Percentiles rank a stretch among this genome's conserved stretches.
Conservation (phyloP, 306 rosid genomes). For the Inga leiocalycina region DNA sequence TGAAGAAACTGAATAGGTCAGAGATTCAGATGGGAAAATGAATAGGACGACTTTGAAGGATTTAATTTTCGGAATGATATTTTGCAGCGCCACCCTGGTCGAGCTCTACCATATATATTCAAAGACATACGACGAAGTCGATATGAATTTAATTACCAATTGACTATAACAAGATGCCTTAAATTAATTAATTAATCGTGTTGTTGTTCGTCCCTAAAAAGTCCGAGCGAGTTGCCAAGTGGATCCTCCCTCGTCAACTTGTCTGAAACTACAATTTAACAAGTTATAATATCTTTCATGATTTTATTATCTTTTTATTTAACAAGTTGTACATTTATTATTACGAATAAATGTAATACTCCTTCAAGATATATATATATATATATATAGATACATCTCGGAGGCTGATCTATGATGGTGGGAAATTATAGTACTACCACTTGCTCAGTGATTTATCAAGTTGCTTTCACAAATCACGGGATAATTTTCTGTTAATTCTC, state of each 20-base stretch:
- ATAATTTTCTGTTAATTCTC: not conserved
- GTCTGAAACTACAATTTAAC: not conserved
- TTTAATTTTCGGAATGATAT: too few relatives aligned
- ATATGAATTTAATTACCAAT: not conserved
- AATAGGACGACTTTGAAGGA: too few relatives aligned
- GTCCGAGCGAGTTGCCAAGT: not conserved
- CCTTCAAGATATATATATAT: too few relatives aligned
- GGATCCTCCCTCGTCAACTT: not conserved
- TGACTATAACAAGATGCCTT: not conserved
- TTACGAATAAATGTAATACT: too few relatives aligned
- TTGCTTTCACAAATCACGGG: not conserved
- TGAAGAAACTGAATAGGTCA: too few relatives aligned
- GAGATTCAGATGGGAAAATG: too few relatives aligned
- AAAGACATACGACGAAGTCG: too few relatives aligned
- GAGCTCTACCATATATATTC: too few relatives aligned
- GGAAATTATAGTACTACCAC: not conserved
- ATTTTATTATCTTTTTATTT: too few relatives aligned
- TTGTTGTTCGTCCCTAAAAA: not conserved
- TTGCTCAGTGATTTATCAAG: not conserved
- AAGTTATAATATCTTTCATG: too few relatives aligned
- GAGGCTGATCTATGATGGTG: not conserved
- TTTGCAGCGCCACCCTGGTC: too few relatives aligned
- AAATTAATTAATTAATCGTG: not conserved
- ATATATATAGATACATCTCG: not conserved
- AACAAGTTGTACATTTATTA: not conserved